Evolutionary conservation across 345 rosid species (phyloP), one percentile per base, ranked within the genome.

Genomic region (Gossypium australe): DNA sequence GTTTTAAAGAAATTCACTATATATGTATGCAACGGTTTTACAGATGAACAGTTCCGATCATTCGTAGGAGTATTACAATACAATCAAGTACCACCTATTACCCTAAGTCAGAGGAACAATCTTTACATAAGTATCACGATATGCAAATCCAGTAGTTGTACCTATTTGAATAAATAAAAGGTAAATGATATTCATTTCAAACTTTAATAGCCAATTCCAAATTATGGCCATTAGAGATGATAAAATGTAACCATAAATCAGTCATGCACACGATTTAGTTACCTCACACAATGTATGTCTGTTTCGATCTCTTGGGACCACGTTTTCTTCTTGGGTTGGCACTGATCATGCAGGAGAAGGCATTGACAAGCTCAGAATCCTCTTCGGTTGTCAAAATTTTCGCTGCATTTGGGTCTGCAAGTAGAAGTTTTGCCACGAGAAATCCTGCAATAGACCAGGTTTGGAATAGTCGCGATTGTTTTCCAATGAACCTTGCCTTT

Each of bases 391-490:
- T 70, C 27, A 92, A 81, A 38, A 85, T 81, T 69, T 85, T 88
- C 0, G 86, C 93, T 3, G 88, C 89, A 74, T 61, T 75, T 18
- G 94, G 97, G 78, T 92, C 77, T 27, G 84, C 86, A 34, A 94
- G 85, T 7, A 94, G 89, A 55, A 88, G 92, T 83, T 89, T 94
- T 17, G 97, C 87, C 52, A 88, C 92, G 1, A 94, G 98, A 79
- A 88, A 92, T 12, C 98, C 97, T 0, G 97, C 91, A 22, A 92
- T 94, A 2, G 98, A 89, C 98, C 97, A 94, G 0, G 97, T 90
- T 75, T 94, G 97, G 83, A 80, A 90, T 29, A 94, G 83, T 4
- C 79, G 87, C 5, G 93, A 83, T 73, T 94, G 97, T 80, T 94
- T 94, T 24, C 98, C 97, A 7, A 92, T 90, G 63, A 94, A 90